phyloP scores from a whole-genome alignment of 1,284 basidiomycete species.

The Athelia sp. region DNA sequence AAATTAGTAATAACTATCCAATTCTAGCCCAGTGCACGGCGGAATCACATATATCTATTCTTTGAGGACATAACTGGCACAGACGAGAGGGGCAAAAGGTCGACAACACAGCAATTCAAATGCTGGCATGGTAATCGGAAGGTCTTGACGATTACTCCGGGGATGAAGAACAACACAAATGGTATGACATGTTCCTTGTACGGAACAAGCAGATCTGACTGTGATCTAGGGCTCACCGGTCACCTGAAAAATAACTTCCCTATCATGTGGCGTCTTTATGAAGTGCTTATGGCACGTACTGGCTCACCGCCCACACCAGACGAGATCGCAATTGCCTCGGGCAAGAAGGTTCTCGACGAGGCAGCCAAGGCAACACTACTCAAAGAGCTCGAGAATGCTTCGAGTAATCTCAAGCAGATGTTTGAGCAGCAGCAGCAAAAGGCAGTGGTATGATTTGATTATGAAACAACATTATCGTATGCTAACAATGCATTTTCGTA shows the following conservation, averaged over 20 bases:
- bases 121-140: too few species aligned
- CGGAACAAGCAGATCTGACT: too few species aligned
- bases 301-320: background rate
- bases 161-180: too few species aligned
- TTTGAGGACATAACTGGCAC: too few species aligned
- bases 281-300: conserved; percentile 7
- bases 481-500: background rate
- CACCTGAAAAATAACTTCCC: conserved; percentile 16
- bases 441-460: background rate
- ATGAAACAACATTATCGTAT: background rate
- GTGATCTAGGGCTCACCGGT: conserved; percentile 10
- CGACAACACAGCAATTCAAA: too few species aligned
- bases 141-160: too few species aligned
- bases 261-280: conserved; percentile 13
- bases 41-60: too few species aligned
- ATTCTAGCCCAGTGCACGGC: too few species aligned
- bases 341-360: background rate
- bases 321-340: background rate
- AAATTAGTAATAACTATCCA: too few species aligned
- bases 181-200: too few species aligned
- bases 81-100: too few species aligned
- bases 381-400: background rate
- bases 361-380: background rate
- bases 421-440: background rate
- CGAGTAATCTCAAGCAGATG: background rate